phyloP scores from a whole-genome alignment of 2,329 filamentous ascomycete genomes.

The Calonectria naviculata region DNA sequence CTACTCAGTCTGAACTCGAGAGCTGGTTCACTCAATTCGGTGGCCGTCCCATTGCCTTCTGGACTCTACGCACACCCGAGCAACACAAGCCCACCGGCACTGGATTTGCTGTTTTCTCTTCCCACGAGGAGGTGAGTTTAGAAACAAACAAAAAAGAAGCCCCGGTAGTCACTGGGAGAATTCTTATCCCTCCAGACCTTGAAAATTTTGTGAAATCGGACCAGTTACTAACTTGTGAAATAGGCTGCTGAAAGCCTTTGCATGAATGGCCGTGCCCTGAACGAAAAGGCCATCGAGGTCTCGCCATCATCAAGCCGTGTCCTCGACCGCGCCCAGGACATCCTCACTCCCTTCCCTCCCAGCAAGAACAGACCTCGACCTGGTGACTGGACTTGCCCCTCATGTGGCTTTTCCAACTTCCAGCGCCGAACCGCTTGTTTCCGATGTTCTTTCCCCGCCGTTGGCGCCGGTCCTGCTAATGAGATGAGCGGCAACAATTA shows the following conservation, averaged over 20 bases:
- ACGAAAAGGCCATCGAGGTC: conserved; percentile 99
- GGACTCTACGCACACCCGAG: conserved; percentile 96
- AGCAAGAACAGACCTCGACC: conserved; percentile 98
- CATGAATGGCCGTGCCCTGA: conserved; percentile 98
- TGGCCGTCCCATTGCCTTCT: conserved; percentile 97
- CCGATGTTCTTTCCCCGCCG: conserved; percentile 98
- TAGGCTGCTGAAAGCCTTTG: conserved; percentile 97
- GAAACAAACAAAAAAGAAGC: not conserved
- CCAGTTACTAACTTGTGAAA: conserved; percentile 20
- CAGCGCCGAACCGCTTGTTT: conserved; percentile 98
- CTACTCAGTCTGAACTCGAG: conserved; percentile 97
- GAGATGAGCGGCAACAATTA: conserved; percentile 76
- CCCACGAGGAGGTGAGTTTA: conserved; percentile 90
- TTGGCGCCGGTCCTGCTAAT: conserved; percentile 78
- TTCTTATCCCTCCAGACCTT: not conserved
- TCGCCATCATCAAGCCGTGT: conserved; percentile 98
- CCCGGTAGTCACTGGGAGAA: not conserved
- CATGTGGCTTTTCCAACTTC: conserved; percentile 99
- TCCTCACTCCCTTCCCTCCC: conserved; percentile 95
- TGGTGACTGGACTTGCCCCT: conserved; percentile 99
- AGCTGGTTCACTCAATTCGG: conserved; percentile 99
- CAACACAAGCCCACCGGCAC: conserved; percentile 99
- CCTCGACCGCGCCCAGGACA: conserved; percentile 93
- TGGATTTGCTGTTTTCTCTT: conserved; percentile 98
- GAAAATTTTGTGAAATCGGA: not conserved